Base-by-base conservation (phyloP, 1,139 yeast species). In the Meyerozyma carpophila region DNA sequence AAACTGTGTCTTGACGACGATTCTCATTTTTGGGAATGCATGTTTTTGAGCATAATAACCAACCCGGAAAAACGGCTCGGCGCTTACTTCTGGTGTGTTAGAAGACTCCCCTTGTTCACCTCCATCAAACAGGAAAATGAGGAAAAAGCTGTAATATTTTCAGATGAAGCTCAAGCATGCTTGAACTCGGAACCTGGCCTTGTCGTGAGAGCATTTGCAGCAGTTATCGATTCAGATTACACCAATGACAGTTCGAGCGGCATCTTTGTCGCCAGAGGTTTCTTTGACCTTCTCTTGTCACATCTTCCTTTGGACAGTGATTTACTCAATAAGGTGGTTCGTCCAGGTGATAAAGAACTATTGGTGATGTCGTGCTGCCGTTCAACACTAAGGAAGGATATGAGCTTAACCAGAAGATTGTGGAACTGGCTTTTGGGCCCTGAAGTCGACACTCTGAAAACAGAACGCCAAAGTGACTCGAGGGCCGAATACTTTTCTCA, bases 351-450 rank as follows among this genome's bases (percentile, higher is more conserved):
- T 52, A 73, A 77, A 44, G 75, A 79, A 47, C 56, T 75, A 27
- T 63, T 93, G 40, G 63, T 88, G 21, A 69, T 81, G 61, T 70
- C 83, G 7, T 86, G 93, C 29, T 75, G 88, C 39, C 63, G 71
- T 10, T 81, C 91, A 0, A 84, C 94, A 1, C 67, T 90, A 42
- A 79, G 84, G 38, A 83, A 83, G 53, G 99, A 93, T 61, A 89
- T 93, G 96, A 88, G 97, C 16, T 73, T 93, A 49, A 94, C 93
- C 59, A 73, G 98, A 61, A 75, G 99, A 52, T 70, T 93, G 26
- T 91, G 98, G 96, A 82, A 77, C 51, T 91, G 96, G 94, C 66
- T 93, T 8, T 64, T 91, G 39, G 98, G 98, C 0, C 94, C 96
- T 3, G 79, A 73, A 20, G 44, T 45, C 8, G 65, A 56, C 5